Percentiles rank a stretch among this genome's conserved stretches.
These are phyloP conservation scores for Gonapodya sp. DNA, from an alignment of 192 early-diverging fungal genomes.

Conservation along the genomic window DNA sequence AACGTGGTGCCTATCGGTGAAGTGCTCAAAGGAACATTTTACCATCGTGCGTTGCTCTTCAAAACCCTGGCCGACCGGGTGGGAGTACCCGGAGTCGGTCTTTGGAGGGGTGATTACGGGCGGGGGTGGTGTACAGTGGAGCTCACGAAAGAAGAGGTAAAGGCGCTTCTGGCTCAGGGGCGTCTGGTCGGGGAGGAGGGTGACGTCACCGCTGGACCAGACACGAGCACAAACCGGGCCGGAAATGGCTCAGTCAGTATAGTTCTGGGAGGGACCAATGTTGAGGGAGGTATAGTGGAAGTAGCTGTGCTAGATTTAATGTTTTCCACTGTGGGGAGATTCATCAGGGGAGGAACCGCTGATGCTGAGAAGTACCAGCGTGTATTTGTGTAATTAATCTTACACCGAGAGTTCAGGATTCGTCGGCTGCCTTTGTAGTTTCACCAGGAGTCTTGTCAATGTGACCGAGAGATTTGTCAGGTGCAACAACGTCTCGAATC, in stretches of 20 bases:
- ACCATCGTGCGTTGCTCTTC: conserved; percentile 47
- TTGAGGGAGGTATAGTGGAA: neutral
- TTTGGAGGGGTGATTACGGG: neutral
- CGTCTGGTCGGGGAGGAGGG: neutral
- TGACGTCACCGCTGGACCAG: neutral
- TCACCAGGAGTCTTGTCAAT: neutral
- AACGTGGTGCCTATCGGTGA: conserved; percentile 39
- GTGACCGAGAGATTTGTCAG: neutral
- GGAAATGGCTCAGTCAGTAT: neutral
- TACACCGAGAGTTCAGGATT: neutral
- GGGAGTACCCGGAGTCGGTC: conserved; percentile 16
- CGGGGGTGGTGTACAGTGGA: neutral
- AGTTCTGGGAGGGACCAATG: neutral
- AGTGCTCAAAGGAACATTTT: conserved; percentile 37
- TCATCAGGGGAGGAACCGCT: neutral
- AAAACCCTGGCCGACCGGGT: conserved; percentile 39
- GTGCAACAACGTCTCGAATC: neutral
- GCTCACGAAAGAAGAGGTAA: neutral
- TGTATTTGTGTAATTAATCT: neutral
- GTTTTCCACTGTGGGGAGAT: neutral
- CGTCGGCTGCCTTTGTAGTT: neutral
- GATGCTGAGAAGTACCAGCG: neutral
- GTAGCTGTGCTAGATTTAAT: neutral
- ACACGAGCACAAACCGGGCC: neutral
- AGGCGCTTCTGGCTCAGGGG: neutral